A percentile compares a stretch with the other conserved stretches of the same genome.
Conservation (phyloP, 2,329 filamentous ascomycete genomes). For the Botrytis sinoallii region DNA sequence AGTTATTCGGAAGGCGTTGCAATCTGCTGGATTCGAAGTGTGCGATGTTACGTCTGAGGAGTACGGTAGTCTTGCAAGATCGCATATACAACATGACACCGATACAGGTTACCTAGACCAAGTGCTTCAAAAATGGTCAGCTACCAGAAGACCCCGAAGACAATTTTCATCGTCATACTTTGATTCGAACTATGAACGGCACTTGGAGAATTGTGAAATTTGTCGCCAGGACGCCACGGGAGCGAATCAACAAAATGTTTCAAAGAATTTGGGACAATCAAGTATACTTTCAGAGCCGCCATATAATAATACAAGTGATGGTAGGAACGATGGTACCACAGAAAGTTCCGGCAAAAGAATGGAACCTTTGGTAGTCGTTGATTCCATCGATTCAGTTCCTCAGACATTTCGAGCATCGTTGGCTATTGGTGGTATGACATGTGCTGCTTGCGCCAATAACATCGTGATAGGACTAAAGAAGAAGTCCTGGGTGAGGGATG, state of each 20-base stretch:
- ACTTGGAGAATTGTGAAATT: slow-evolving; percentile 50
- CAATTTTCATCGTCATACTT: slow-evolving; percentile 24
- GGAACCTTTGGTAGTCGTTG: slow-evolving; percentile 38
- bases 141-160: slow-evolving; percentile 24
- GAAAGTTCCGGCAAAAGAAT: slow-evolving; percentile 11
- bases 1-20: slow-evolving; percentile 47
- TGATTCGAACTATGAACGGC: slow-evolving; percentile 25
- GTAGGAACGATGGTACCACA: neutral
- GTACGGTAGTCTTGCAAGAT: neutral
- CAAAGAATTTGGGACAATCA: slow-evolving; percentile 5
- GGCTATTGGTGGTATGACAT: slow-evolving; percentile 55
- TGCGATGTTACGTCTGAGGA: slow-evolving; percentile 37
- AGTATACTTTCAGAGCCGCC: slow-evolving; percentile 1
- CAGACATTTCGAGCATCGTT: slow-evolving; percentile 50
- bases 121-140: slow-evolving; percentile 28
- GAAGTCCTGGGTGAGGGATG: slow-evolving; percentile 47
- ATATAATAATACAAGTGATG: neutral
- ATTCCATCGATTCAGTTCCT: slow-evolving; percentile 33
- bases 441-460: slow-evolving; percentile 50
- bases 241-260: slow-evolving; percentile 27
- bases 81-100: slow-evolving; percentile 23
- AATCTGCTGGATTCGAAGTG: slow-evolving; percentile 58
- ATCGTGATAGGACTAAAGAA: slow-evolving; percentile 48
- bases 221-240: slow-evolving; percentile 43
- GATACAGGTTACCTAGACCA: slow-evolving; percentile 33